These are phyloP conservation scores for Syzygium grande DNA, from an alignment of 345 rosid species.

Conservation along the genomic window DNA sequence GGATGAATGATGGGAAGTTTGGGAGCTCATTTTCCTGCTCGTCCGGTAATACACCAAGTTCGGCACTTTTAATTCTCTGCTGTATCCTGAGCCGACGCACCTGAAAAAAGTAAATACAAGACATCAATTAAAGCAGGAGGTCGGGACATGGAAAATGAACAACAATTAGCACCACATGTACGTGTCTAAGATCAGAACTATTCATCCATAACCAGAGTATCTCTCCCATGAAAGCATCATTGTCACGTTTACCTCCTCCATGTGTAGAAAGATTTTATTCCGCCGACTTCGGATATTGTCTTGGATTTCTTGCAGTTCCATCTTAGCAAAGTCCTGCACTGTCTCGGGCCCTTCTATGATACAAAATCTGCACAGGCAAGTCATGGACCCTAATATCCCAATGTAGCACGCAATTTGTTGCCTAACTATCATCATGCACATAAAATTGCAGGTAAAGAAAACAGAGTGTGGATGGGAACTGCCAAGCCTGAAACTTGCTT, in stretches of 20 bases:
- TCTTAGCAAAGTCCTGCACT: constrained; percentile 81
- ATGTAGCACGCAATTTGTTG: neutral
- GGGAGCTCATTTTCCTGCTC: constrained; percentile 74
- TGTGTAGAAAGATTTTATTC: constrained; percentile 90
- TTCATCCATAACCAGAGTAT: neutral
- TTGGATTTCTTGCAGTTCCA: constrained; percentile 88
- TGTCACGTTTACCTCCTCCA: constrained; percentile 63
- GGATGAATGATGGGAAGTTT: constrained; percentile 90
- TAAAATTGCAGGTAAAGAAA: neutral
- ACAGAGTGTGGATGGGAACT: neutral
- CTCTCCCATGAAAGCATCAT: neutral
- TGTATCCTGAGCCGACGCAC: constrained; percentile 93
- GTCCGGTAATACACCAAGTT: constrained; percentile 52
- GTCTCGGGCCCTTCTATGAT: constrained; percentile 99
- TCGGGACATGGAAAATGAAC: neutral
- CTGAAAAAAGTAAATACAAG: constrained; percentile 15
- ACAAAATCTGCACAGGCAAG: constrained; percentile 60
- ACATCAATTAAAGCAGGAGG: neutral
- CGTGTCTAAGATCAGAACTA: neutral
- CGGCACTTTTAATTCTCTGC: constrained; percentile 69
- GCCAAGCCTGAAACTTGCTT: neutral
- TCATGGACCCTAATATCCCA: neutral
- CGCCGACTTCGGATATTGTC: constrained; percentile 90
- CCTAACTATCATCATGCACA: neutral
- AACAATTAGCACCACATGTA: neutral